Percentiles rank a stretch among this genome's conserved stretches.
Evolutionary conservation across 768 basidiomycete genomes (phyloP).

Genomic region (Tulasnella sp.): DNA sequence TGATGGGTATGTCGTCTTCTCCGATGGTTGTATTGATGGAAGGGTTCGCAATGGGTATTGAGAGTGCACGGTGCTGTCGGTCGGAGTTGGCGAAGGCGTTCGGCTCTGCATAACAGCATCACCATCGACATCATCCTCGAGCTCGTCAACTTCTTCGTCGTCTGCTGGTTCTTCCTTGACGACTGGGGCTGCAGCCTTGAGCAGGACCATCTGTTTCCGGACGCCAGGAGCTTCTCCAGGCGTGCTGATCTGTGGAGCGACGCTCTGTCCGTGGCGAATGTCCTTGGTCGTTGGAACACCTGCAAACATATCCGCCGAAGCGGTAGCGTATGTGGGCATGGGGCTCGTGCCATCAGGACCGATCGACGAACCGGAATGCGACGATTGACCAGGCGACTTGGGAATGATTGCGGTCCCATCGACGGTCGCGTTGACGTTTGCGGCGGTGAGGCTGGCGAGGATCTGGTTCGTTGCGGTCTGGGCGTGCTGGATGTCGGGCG

Average conservation of each 20-base stretch:
- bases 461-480: not conserved
- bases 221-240: not conserved
- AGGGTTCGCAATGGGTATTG: conserved; percentile 19
- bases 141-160: conserved; percentile 24
- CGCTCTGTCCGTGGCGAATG: conserved; percentile 6
- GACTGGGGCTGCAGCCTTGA: conserved; percentile 7
- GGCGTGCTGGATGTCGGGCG: conserved; percentile 1
- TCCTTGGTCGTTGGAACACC: conserved; percentile 20
- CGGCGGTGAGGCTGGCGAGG: not conserved
- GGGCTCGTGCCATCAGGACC: not conserved
- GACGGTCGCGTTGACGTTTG: not conserved
- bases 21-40: conserved; percentile 14
- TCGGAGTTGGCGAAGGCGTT: conserved; percentile 19
- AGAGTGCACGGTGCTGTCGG: not conserved
- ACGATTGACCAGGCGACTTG: conserved; percentile 15
- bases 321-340: not conserved
- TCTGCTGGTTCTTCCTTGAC: not conserved
- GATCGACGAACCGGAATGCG: conserved; percentile 13
- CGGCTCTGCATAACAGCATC: conserved; percentile 14
- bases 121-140: conserved; percentile 30
- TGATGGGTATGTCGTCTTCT: not conserved
- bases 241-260: conserved; percentile 24
- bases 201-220: conserved; percentile 4
- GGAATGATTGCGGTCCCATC: not conserved
- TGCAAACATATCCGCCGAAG: not conserved